phyloP scores from a whole-genome alignment of 2,329 filamentous ascomycete species.

The Thelonectria discophora region DNA sequence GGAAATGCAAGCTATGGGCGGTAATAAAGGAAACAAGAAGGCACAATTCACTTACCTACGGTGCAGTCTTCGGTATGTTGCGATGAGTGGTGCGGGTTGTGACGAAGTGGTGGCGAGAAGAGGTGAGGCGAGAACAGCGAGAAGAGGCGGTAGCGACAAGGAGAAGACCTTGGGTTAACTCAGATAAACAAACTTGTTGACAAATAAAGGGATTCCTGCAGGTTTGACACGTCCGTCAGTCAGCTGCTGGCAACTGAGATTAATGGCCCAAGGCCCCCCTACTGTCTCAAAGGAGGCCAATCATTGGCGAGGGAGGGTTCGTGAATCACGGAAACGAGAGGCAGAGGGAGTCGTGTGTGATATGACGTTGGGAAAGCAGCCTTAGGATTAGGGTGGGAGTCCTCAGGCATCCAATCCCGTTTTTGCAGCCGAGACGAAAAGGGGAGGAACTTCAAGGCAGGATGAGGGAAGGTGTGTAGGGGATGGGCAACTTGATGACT shows the following conservation, averaged over 20 bases:
- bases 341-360: too few species aligned
- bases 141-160: not conserved
- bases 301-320: not conserved
- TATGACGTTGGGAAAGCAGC: not conserved
- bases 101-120: not conserved
- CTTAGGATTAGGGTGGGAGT: not conserved
- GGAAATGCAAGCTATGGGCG: not conserved
- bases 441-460: not conserved
- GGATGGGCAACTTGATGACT: too few species aligned
- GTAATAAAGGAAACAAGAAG: not conserved
- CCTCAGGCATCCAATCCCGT: not conserved
- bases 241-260: not conserved
- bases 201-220: not conserved
- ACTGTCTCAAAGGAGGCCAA: conserved; percentile 1
- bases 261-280: not conserved
- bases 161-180: not conserved
- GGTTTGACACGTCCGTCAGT: not conserved
- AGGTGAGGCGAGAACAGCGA: not conserved
- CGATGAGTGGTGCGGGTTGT: not conserved
- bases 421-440: not conserved
- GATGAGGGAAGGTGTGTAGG: too few species aligned
- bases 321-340: conserved; percentile 6
- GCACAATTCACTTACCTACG: not conserved
- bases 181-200: conserved; percentile 15
- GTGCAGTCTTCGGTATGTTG: not conserved